Percentiles rank a stretch among this genome's conserved stretches.
phyloP scores from a whole-genome alignment of 768 basidiomycete genomes.

The Tulasnella sp. region DNA sequence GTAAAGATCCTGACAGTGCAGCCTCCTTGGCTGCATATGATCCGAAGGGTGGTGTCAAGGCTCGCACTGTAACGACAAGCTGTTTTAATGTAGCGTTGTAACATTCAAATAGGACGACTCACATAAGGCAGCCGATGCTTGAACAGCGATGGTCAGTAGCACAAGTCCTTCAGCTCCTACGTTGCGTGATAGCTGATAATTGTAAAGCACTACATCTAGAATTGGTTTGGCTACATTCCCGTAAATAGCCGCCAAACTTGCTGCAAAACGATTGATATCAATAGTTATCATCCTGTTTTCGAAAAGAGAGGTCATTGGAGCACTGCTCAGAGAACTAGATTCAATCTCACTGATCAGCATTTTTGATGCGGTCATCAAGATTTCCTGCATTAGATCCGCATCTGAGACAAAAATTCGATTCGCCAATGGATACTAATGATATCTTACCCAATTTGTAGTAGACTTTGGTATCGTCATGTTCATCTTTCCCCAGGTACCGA shows the following conservation, averaged over 20 bases:
- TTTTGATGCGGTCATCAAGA: conserved; percentile 89
- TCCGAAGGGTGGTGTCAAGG: conserved; percentile 83
- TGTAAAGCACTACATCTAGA: conserved; percentile 86
- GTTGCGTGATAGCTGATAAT: conserved; percentile 86
- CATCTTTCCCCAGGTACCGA: conserved; percentile 67
- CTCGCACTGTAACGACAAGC: conserved; percentile 58
- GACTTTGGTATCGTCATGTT: conserved; percentile 60
- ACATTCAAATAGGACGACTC: background rate
- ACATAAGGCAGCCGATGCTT: conserved; percentile 65
- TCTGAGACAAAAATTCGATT: background rate
- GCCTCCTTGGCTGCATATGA: conserved; percentile 80
- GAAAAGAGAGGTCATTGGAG: background rate
- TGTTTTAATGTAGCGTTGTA: background rate
- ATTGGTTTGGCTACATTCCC: conserved; percentile 87
- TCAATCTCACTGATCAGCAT: conserved; percentile 67
- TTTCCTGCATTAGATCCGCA: conserved; percentile 43
- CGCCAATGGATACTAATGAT: background rate
- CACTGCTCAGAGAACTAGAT: background rate
- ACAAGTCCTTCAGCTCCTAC: conserved; percentile 89
- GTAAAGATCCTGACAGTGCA: conserved; percentile 74
- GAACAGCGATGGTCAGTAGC: conserved; percentile 69
- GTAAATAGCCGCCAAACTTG: conserved; percentile 85
- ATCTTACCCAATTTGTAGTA: conserved; percentile 83
- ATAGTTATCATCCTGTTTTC: conserved; percentile 76
- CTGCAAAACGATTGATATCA: conserved; percentile 87